phyloP scores from a whole-genome alignment of 345 rosid species.

The Odontarrhena argentea region DNA sequence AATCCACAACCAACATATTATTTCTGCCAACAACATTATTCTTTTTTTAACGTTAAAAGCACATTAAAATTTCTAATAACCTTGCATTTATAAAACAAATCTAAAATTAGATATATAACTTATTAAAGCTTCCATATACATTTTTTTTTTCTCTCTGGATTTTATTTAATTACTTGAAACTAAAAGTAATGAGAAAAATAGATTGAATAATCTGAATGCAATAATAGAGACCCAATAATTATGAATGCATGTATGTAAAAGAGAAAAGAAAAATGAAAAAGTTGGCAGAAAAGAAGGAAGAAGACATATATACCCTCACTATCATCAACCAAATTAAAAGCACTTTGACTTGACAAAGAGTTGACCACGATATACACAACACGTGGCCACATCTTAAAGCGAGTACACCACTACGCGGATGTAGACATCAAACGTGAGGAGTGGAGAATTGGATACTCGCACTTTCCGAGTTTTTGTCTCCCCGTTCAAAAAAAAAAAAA shows the following conservation, averaged over 20 bases:
- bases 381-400: slow-evolving; percentile 37
- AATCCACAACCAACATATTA: not conserved
- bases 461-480: slow-evolving; percentile 14
- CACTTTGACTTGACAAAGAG: slow-evolving; percentile 6
- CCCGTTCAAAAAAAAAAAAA: not conserved
- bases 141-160: too few relatives aligned
- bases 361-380: not conserved
- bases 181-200: not conserved
- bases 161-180: too few relatives aligned
- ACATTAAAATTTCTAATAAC: too few relatives aligned
- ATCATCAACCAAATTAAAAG: not conserved
- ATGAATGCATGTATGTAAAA: slow-evolving; percentile 1
- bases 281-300: not conserved
- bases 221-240: slow-evolving; percentile 35
- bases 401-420: slow-evolving; percentile 16
- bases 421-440: slow-evolving; percentile 6
- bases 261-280: not conserved
- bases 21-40: too few relatives aligned
- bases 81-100: too few relatives aligned
- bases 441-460: slow-evolving; percentile 38
- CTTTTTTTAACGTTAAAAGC: too few relatives aligned
- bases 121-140: too few relatives aligned
- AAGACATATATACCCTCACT: slow-evolving; percentile 27
- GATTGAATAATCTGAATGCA: not conserved
- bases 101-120: too few relatives aligned